Base-by-base conservation (phyloP, 2,329 filamentous ascomycete genomes). In the Venturia effusa region DNA sequence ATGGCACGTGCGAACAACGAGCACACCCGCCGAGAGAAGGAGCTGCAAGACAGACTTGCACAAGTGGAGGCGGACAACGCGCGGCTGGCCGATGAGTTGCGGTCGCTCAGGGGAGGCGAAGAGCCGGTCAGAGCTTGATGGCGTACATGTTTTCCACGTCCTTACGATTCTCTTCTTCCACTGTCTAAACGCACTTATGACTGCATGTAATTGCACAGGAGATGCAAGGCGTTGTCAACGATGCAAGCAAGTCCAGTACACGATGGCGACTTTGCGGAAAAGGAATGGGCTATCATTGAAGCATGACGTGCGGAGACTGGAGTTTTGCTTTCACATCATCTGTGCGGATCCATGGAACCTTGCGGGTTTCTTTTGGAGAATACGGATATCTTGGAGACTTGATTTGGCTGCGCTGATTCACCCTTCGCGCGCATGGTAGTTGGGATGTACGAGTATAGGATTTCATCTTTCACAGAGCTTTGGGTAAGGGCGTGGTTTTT, bases 1-100 rank as follows among this genome's bases (percentile, higher is more conserved):
- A 78, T 81, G 55, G 70, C 71, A 10, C 71, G 74, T 10, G 66
- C 80, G 68, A 75, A 79, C 66, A 76, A 76, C 57, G 79, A 81
- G 43, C 34, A 41, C 37, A 8, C 24, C 8, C 62, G 62, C 19
- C 51, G 24, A n/a, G 34, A 61, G 34, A 54, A 34, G 11, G 51
- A 54, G 22, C 37, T 30, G 8, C 45, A 34, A 34, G 39, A 30
- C 11, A 40, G 24, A 24, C 27, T 64, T n/a, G 37, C 34, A 19
- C 43, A 51, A 30, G 24, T 61, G 34, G 62, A 64, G 62, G 27
- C 84, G 15, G 78, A 77, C 67, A 72, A 83, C n/a, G 30, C 15
- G 13, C 54, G 32, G 5, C 39, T 64, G 32, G 17, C 39, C 13
- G 63, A 45, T 37, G 59, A 63, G 22, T 19, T 55, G 24, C 73